Evolutionary conservation across 2,329 filamentous ascomycete species (phyloP), one percentile per base, ranked within the genome.

Genomic region (Alternaria sp.): DNA sequence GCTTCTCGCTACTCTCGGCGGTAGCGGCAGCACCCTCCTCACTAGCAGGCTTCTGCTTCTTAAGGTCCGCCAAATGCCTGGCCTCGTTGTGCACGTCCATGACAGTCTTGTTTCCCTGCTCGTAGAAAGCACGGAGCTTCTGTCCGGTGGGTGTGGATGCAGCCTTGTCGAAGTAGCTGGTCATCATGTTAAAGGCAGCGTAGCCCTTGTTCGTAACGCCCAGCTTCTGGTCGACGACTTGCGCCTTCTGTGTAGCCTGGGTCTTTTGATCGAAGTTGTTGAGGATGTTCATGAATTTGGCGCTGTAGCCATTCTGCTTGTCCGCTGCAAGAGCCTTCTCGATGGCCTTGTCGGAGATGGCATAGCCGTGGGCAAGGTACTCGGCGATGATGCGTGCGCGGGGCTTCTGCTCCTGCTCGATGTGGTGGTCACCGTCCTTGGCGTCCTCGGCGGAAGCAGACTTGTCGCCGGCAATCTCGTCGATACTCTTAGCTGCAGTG

Each of bases 381-480:
- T 99, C 95, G 66, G 95, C 95, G 50, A 97, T 80, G 78, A 99
- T 97, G 71, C 95, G 92, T 39, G 91, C 88, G 72, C 93, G 90
- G 14, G 95, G 95, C 85, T 99, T 99, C 83, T 98, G 93, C 80
- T 99, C 95, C 77, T 99, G 95, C 13, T 89, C 88, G 71, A 98
- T 88, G 69, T 93, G 87, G 70, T 92, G 83, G 60, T 88, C 85
- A 28, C 73, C 74, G 49, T 84, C 81, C 65, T 82, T 69, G 26
- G 74, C 74, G 37, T 82, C 79, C 58, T 83, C 81, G 60, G 82
- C 83, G 34, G 81, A 82, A 46, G 86, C 80, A 54, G 82, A 81
- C 65, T 90, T 87, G 46, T 85, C 83, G 50, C 86, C 85, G 51
- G 84, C 82, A 51, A 86, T 80, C 56, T 90, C 84, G 65, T 88